A percentile compares a stretch with the other conserved stretches of the same genome.
Conservation (phyloP, 495 filamentous ascomycete genomes). For the Cairneyella variabilis region DNA sequence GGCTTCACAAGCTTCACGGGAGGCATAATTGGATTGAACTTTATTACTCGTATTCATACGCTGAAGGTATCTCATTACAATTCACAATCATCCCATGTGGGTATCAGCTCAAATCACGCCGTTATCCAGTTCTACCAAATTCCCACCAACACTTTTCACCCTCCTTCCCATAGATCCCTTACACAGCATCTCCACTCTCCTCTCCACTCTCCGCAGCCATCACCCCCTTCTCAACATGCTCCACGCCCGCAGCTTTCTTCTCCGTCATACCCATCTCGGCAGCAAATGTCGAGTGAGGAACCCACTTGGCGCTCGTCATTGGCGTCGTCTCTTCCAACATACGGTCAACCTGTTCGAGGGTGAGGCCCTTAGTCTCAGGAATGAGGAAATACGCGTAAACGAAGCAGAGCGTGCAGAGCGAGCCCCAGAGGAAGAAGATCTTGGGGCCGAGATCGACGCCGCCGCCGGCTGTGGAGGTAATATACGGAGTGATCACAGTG, state of each 20-base stretch:
- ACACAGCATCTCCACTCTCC: too few relatives aligned
- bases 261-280: slow-evolving; percentile 43
- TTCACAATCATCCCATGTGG: too few relatives aligned
- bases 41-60: too few relatives aligned
- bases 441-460: slow-evolving; percentile 59
- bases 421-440: slow-evolving; percentile 80
- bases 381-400: slow-evolving; percentile 77
- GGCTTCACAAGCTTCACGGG: too few relatives aligned
- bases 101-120: too few relatives aligned
- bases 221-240: slow-evolving; percentile 41
- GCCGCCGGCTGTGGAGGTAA: slow-evolving; percentile 17
- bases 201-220: too few relatives aligned
- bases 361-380: slow-evolving; percentile 74
- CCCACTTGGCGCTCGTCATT: slow-evolving; percentile 65
- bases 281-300: slow-evolving; percentile 67
- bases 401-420: slow-evolving; percentile 60
- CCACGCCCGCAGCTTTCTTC: background rate
- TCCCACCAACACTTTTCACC: too few relatives aligned
- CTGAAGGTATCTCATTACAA: too few relatives aligned
- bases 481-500: slow-evolving; percentile 27
- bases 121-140: too few relatives aligned
- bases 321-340: slow-evolving; percentile 84
- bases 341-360: slow-evolving; percentile 84
- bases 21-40: too few relatives aligned
- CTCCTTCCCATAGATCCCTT: too few relatives aligned